These are phyloP conservation scores for Magnaporthales sp. DNA, from an alignment of 2,329 filamentous ascomycete species.

Conservation along the genomic window DNA sequence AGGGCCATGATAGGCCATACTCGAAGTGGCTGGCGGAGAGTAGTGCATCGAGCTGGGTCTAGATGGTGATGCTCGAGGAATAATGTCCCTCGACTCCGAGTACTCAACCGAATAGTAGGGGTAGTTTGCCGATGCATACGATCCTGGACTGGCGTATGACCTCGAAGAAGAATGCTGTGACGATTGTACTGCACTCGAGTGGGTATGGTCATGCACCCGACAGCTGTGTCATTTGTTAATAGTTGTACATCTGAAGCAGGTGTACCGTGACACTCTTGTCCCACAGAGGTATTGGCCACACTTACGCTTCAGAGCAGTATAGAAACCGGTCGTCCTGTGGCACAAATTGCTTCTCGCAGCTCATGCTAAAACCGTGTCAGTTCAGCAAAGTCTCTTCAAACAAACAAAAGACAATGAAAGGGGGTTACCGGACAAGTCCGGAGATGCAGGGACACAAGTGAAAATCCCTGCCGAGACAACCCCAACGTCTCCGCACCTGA, in stretches of 20 bases:
- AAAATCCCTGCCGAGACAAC: conserved; percentile 2
- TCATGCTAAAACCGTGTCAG: conserved; percentile 42
- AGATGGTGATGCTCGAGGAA: conserved; percentile 55
- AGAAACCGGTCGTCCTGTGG: conserved; percentile 46
- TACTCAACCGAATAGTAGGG: conserved; percentile 36
- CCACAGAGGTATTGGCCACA: conserved; percentile 11
- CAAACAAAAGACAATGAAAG: not conserved
- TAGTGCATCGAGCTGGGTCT: conserved; percentile 47
- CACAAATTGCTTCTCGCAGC: conserved; percentile 58
- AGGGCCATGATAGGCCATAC: conserved; percentile 31
- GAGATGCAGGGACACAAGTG: conserved; percentile 10
- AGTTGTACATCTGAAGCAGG: conserved; percentile 6
- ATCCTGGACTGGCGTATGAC: conserved; percentile 17
- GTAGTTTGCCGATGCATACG: conserved; percentile 21
- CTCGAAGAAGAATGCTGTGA: conserved; percentile 16
- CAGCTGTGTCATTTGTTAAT: conserved; percentile 30
- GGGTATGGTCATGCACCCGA: conserved; percentile 41
- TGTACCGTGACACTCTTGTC: not conserved
- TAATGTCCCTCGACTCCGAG: conserved; percentile 50
- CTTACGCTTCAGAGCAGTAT: conserved; percentile 57
- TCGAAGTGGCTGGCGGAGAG: conserved; percentile 43
- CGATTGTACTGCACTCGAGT: conserved; percentile 18
- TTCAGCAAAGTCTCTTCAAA: conserved; percentile 4
- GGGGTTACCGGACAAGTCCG: not conserved
- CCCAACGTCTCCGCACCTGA: not conserved